These are phyloP conservation scores for Thymus mandschuricus DNA, from an alignment of 257 asterid genomes.

Conservation along the genomic window DNA sequence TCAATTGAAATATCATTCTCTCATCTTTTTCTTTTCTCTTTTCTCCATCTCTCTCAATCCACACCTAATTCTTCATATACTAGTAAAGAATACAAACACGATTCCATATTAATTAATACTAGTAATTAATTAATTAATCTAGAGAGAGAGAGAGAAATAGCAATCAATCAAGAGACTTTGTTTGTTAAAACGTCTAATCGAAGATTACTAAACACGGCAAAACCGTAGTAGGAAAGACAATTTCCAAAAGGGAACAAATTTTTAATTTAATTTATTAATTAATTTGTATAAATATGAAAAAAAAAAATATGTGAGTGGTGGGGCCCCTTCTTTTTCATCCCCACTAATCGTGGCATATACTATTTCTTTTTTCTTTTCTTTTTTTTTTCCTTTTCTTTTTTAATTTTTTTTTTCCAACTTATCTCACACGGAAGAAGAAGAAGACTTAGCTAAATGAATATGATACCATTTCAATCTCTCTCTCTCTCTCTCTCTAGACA, in stretches of 20 bases:
- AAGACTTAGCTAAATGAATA: slow-evolving; percentile 34
- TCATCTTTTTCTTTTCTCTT: background rate
- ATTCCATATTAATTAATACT: background rate
- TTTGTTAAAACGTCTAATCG: slow-evolving; percentile 32
- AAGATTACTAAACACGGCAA: slow-evolving; percentile 13
- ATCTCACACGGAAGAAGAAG: slow-evolving; percentile 32
- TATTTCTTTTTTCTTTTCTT: slow-evolving; percentile 14
- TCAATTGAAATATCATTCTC: background rate
- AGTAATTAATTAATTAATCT: background rate
- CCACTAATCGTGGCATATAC: slow-evolving; percentile 37
- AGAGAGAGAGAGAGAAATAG: too few species aligned
- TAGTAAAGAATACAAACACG: background rate
- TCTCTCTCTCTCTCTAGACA: background rate
- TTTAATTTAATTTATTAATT: too few species aligned
- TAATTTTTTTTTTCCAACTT: slow-evolving; percentile 28
- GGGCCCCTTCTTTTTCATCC: slow-evolving; percentile 32
- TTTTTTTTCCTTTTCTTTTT: background rate
- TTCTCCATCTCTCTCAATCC: background rate
- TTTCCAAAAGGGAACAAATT: background rate
- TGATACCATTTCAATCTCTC: slow-evolving; percentile 39
- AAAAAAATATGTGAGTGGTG: slow-evolving; percentile 35
- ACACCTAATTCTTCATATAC: background rate
- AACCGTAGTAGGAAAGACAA: slow-evolving; percentile 24
- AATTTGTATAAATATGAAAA: background rate
- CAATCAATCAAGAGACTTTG: background rate